Base-by-base conservation (phyloP, 139 green algal species). In the Coelastrella sp. region DNA sequence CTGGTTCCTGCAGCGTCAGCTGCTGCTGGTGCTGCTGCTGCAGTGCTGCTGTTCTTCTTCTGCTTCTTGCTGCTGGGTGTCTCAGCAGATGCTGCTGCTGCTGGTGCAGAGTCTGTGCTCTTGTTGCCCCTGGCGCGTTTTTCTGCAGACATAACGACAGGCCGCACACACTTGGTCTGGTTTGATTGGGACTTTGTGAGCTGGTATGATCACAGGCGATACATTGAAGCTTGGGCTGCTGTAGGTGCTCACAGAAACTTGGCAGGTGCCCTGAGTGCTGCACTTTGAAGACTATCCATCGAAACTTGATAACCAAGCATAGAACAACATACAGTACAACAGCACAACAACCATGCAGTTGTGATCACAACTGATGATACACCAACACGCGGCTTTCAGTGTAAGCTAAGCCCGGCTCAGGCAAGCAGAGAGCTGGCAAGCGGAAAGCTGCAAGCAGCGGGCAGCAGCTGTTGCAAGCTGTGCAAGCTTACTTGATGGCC, bases 21-120 rank as follows among this genome's bases (percentile, higher is more conserved):
- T 66, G n/a, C 79, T 85, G 79, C 79, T 57, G 56, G n/a, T n/a
- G n/a, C n/a, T 47, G n/a, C 59, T 66, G n/a, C 79, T 85, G 79
- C 79, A 54, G 56, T 57, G 57, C n/a, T 73, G 80, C 58, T 74
- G 58, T 57, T 71, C 54, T 11, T 60, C 13, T 73, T 73, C 7
- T 71, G 32, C 22, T 57, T 80, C 22, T 80, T 80, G 22, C 14
- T 80, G 23, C 14, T 10, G 17, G 16, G 68, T 32, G 8, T 22
- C 61, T 71, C 61, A 47, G 32, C 32, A n/a, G n/a, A n/a, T 76
- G 16, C 68, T 58, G 22, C 58, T 57, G 74, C 74, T 59, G 74
- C 23, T n/a, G 22, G 3, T n/a, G 74, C 74, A 32, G n/a, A 8
- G 14, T 80, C 23, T 17, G 23, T 16, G 13, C 23, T 7, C 17